A percentile compares a stretch with the other conserved stretches of the same genome.
Conservation (phyloP, 208 protist genomes). For the Trypanosoma brucei region DNA sequence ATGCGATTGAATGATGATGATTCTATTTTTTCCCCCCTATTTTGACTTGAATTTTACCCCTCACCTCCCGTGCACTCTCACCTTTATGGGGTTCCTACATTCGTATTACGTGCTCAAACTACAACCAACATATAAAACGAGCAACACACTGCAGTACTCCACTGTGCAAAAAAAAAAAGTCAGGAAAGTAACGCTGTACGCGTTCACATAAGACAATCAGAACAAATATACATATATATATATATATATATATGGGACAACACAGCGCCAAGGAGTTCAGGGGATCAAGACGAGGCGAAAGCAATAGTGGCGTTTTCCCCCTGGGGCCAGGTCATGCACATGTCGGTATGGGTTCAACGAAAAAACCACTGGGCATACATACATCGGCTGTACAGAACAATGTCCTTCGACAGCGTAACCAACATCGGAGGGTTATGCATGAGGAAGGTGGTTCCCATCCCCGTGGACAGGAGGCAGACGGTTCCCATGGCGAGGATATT, state of each 20-base stretch:
- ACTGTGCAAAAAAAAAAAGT: neutral
- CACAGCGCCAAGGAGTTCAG: slow-evolving; percentile 57
- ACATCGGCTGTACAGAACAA: slow-evolving; percentile 27
- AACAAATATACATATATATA: neutral
- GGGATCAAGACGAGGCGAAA: slow-evolving; percentile 11
- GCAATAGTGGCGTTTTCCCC: neutral
- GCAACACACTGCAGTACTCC: neutral
- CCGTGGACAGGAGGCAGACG: neutral
- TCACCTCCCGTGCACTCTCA: no score
- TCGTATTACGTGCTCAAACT: neutral
- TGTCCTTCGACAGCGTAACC: slow-evolving; percentile 11
- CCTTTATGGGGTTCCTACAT: no score
- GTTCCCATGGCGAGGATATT: neutral
- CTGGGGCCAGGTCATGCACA: neutral
- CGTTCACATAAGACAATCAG: neutral
- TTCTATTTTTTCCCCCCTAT: no score
- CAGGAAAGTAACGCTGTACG: neutral
- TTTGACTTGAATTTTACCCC: no score
- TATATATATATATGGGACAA: slow-evolving; percentile 45
- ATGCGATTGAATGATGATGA: no score
- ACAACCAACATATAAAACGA: neutral
- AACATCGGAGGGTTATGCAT: neutral
- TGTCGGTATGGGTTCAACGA: neutral
- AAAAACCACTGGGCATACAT: slow-evolving; percentile 24
- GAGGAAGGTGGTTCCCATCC: neutral